phyloP scores from a whole-genome alignment of 495 filamentous ascomycete species.

The Aspergillus nidulans region DNA sequence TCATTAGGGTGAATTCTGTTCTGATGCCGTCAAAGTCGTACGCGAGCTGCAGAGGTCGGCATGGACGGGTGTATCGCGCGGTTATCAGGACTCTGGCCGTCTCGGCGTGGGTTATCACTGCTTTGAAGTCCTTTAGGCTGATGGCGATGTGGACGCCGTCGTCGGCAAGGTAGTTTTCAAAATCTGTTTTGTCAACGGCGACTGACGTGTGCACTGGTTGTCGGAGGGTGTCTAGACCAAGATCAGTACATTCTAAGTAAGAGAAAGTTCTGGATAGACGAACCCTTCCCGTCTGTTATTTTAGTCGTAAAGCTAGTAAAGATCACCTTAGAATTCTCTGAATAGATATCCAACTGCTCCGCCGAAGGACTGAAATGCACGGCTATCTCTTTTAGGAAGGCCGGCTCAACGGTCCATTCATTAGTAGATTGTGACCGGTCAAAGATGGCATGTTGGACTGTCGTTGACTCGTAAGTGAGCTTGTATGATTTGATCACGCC shows the following conservation, averaged over 20 bases:
- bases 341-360: conserved; percentile 85
- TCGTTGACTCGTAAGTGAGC: conserved; percentile 79
- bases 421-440: conserved; percentile 65
- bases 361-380: conserved; percentile 89
- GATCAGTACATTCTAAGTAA: conserved; percentile 1
- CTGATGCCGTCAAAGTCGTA: conserved; percentile 71
- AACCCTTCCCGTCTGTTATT: conserved; percentile 76
- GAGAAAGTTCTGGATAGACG: conserved; percentile 4
- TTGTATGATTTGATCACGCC: conserved; percentile 90
- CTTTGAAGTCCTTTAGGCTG: conserved; percentile 90
- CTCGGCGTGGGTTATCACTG: conserved; percentile 81
- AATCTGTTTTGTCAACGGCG: conserved; percentile 79
- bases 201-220: conserved; percentile 92
- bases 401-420: conserved; percentile 72
- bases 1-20: conserved; percentile 93
- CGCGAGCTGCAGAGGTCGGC: conserved; percentile 74
- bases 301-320: conserved; percentile 98
- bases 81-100: conserved; percentile 64
- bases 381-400: conserved; percentile 73
- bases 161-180: conserved; percentile 74
- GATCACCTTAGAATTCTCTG: conserved; percentile 61
- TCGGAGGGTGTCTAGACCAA: conserved; percentile 70
- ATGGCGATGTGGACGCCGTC: conserved; percentile 83
- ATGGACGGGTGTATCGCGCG: conserved; percentile 75
- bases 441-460: conserved; percentile 84